phyloP scores from a whole-genome alignment of 2,329 filamentous ascomycete species.

The Elsinoe arachidis region DNA sequence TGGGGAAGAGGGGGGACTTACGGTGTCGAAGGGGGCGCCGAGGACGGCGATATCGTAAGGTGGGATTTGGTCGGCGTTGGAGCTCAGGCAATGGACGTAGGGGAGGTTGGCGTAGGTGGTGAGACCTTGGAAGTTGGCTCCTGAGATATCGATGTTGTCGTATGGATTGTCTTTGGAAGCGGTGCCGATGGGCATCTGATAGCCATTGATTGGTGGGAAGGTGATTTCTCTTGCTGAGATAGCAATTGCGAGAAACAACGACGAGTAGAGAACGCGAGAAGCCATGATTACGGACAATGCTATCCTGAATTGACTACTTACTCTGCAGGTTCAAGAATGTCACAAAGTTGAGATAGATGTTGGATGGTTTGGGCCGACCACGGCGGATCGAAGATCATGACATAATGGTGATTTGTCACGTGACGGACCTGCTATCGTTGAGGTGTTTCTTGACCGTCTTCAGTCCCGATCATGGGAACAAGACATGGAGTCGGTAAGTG shows the following conservation, averaged over 20 bases:
- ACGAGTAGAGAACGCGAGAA: not conserved
- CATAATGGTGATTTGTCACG: not conserved
- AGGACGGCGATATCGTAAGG: conserved; percentile 42
- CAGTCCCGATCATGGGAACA: too few relatives aligned
- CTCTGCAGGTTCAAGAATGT: too few relatives aligned
- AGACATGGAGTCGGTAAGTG: too few relatives aligned
- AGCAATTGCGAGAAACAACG: conserved; percentile 15
- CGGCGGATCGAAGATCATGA: not conserved
- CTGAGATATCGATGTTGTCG: conserved; percentile 18
- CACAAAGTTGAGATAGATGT: not conserved
- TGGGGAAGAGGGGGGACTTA: conserved; percentile 20
- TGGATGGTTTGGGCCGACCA: not conserved
- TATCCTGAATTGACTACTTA: not conserved
- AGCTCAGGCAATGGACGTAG: conserved; percentile 39
- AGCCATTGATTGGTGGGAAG: conserved; percentile 34
- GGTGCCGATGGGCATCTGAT: conserved; percentile 27
- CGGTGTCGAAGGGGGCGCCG: conserved; percentile 43
- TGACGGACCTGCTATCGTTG: not conserved
- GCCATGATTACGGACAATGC: conserved; percentile 2
- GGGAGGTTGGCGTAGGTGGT: conserved; percentile 40
- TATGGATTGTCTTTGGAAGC: conserved; percentile 21
- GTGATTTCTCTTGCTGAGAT: conserved; percentile 33
- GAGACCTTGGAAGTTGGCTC: conserved; percentile 33
- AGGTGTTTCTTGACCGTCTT: too few relatives aligned
- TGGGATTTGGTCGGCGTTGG: conserved; percentile 19